Base-by-base conservation (phyloP, 768 basidiomycete genomes). In the Butyriboletus loyo region DNA sequence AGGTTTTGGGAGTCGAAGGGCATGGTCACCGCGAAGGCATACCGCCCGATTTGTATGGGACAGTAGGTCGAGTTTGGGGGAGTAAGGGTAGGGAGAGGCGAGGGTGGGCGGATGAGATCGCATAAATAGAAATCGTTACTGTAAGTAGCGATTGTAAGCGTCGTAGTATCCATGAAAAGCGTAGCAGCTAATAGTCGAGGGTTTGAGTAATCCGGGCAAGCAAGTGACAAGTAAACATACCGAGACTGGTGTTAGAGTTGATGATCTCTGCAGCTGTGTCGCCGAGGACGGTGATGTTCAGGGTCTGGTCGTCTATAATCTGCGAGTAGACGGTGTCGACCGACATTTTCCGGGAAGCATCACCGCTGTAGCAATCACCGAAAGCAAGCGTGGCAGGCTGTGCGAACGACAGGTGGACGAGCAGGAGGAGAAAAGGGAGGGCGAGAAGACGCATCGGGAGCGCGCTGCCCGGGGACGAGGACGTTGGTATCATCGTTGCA, bases 221-320 rank as follows among this genome's bases (percentile, higher is more conserved):
- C n/a, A 34, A 15, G 24, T 1, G 46, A 50, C 34, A 39, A 34
- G 43, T 34, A 19, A 30, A 57, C 83, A 65, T 65, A 89, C 90
- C 83, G 47, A 92, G 77, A 65, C 81, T 86, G 34, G 79, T 77
- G 59, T 84, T 77, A 24, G 77, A 77, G 4, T 85, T 87, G 19
- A 79, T 52, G 39, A 94, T 84, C 27, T 75, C 67, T 60, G 79
- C 72, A 6, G 83, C 78, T 25, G 81, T 83, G 27, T 69, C 65
- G 0, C 92, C 93, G 32, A 94, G 62, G 34, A 93, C 73, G 2
- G 86, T 87, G 61, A 94, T 75, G 64, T 89, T 87, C 55, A 94
- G 69, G 19, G 70, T 65, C 11, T 73, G 70, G 42, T 73, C 73
- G 27, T 77, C 70, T 22, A 81, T 70, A 51, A 87, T 75, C 67